A percentile compares a stretch with the other conserved stretches of the same genome.
Conservation (phyloP, 106 monocot genomes). For the Triglochin maritima region DNA sequence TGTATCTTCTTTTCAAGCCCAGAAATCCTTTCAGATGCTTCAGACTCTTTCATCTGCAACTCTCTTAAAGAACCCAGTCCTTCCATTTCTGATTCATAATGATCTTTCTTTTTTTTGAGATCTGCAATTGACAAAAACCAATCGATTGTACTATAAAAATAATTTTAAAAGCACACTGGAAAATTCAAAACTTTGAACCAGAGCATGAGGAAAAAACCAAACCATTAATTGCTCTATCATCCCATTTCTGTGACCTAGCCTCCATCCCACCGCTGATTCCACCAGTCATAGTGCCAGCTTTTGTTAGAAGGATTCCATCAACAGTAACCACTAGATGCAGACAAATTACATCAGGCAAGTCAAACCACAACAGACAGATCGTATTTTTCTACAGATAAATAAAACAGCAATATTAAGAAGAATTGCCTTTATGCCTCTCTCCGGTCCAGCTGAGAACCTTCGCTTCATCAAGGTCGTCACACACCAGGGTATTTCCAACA, state of each 20-base stretch:
- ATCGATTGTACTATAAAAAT: neutral
- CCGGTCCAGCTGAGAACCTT: conserved; percentile 92
- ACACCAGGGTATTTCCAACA: conserved; percentile 96
- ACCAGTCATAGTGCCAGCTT: conserved; percentile 98
- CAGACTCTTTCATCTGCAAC: conserved; percentile 74
- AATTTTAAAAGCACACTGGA: neutral
- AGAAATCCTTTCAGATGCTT: conserved; percentile 60
- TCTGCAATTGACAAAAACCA: conserved; percentile 23
- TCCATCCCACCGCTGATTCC: conserved; percentile 97
- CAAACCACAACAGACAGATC: neutral
- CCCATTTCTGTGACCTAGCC: conserved; percentile 99
- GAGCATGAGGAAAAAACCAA: conserved; percentile 1
- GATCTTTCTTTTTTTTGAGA: conserved; percentile 69
- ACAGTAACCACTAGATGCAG: conserved; percentile 66
- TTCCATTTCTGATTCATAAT: conserved; percentile 73
- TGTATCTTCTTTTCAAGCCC: conserved; percentile 87
- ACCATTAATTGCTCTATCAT: conserved; percentile 76
- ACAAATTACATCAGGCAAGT: conserved; percentile 1
- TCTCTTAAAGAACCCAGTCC: conserved; percentile 69
- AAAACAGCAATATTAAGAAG: conserved; percentile 1
- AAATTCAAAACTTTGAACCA: neutral
- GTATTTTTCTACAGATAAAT: neutral
- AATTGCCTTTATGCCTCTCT: conserved; percentile 85
- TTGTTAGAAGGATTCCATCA: conserved; percentile 93
- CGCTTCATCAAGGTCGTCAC: conserved; percentile 93